Conservation (phyloP, 164 flowering plant genomes). For the Litsea cubeba region DNA sequence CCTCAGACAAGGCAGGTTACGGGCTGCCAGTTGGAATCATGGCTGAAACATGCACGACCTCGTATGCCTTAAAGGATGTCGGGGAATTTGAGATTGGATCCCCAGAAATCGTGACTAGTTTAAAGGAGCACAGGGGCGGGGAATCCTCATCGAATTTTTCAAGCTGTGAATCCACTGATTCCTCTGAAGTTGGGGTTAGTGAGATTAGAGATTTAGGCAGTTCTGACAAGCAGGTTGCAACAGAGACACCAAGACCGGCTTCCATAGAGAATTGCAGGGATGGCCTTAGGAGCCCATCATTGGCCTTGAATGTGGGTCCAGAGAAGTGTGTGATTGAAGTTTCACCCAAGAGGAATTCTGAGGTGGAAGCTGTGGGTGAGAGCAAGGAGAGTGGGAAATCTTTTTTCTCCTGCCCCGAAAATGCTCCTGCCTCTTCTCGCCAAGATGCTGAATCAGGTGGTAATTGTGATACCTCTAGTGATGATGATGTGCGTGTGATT, state of each 20-base stretch:
- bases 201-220: neutral
- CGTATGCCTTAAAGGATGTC: conserved; percentile 17
- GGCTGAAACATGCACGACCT: conserved; percentile 12
- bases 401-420: conserved; percentile 12
- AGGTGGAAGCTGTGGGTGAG: conserved; percentile 3
- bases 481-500: conserved; percentile 11
- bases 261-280: conserved; percentile 13
- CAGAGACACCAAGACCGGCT: conserved; percentile 5
- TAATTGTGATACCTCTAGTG: neutral
- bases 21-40: conserved; percentile 14
- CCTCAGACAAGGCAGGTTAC: conserved; percentile 24
- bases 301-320: conserved; percentile 14
- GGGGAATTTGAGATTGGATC: conserved; percentile 16
- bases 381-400: conserved; percentile 9
- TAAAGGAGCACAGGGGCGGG: conserved; percentile 13
- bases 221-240: conserved; percentile 1
- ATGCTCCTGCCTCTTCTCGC: neutral
- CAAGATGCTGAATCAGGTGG: conserved; percentile 3
- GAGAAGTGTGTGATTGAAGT: conserved; percentile 15
- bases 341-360: conserved; percentile 10
- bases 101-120: conserved; percentile 12
- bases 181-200: conserved; percentile 23
- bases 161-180: conserved; percentile 21
- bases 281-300: conserved; percentile 10
- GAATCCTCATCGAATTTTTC: conserved; percentile 22